phyloP scores from a whole-genome alignment of 2,329 filamentous ascomycete species.

The Magnaporthales sp. region DNA sequence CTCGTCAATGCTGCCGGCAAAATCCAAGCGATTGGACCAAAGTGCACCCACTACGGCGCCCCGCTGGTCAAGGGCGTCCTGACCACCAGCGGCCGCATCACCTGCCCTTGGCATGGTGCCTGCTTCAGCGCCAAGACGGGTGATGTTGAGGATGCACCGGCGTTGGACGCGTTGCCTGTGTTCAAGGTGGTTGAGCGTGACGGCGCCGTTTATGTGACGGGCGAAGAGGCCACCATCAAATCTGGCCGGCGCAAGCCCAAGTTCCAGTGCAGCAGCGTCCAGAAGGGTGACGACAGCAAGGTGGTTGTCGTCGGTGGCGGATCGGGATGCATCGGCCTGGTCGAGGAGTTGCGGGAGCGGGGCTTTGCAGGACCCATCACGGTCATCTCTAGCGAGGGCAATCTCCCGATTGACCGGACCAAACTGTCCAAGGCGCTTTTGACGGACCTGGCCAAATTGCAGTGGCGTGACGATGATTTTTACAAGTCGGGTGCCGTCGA shows the following conservation, averaged over 20 bases:
- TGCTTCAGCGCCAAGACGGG: slow-evolving; percentile 88
- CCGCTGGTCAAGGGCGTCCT: slow-evolving; percentile 81
- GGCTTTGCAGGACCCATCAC: slow-evolving; percentile 77
- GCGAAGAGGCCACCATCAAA: slow-evolving; percentile 72
- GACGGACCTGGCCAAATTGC: slow-evolving; percentile 69
- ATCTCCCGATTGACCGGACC: slow-evolving; percentile 83
- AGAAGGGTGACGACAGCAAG: slow-evolving; percentile 34
- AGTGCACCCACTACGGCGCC: slow-evolving; percentile 84
- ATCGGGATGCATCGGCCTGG: slow-evolving; percentile 69
- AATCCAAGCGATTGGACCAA: slow-evolving; percentile 71
- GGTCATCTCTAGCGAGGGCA: slow-evolving; percentile 74
- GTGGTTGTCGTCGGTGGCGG: slow-evolving; percentile 86
- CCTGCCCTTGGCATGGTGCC: slow-evolving; percentile 95
- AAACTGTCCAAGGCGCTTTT: slow-evolving; percentile 94
- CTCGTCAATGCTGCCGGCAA: slow-evolving; percentile 71
- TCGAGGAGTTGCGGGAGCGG: slow-evolving; percentile 74
- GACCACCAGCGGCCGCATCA: slow-evolving; percentile 71
- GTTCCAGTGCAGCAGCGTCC: slow-evolving; percentile 47
- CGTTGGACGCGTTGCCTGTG: slow-evolving; percentile 73
- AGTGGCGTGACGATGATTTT: slow-evolving; percentile 68
- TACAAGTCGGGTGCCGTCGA: slow-evolving; percentile 56
- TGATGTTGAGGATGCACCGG: slow-evolving; percentile 92
- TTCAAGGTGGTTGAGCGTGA: slow-evolving; percentile 77
- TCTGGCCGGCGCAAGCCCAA: slow-evolving; percentile 64
- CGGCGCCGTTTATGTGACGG: slow-evolving; percentile 76